Evolutionary conservation across 148 eudicot species (phyloP).

Genomic region (Chenopodium formosanum): DNA sequence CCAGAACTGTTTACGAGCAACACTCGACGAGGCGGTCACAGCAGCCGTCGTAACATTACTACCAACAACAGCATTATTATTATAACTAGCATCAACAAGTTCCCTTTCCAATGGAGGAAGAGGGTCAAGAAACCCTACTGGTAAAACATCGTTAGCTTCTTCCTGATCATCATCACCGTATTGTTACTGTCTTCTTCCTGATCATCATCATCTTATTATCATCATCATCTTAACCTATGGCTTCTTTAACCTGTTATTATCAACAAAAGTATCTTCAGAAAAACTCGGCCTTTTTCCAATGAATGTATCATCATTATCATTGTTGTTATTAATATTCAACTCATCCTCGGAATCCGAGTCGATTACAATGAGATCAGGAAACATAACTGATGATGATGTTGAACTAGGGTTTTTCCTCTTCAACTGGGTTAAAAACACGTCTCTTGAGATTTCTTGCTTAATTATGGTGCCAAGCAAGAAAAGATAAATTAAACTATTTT

Average conservation of each 20-base stretch:
- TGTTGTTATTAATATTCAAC: too few relatives aligned
- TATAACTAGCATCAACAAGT: background rate
- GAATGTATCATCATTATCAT: too few relatives aligned
- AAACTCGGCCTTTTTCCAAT: too few relatives aligned
- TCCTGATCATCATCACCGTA: background rate
- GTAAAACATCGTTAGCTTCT: background rate
- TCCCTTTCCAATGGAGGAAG: background rate
- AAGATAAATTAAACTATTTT: too few relatives aligned
- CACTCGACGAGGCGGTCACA: too few relatives aligned
- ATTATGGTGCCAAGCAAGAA: too few relatives aligned
- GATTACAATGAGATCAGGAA: background rate
- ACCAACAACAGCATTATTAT: background rate
- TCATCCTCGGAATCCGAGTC: background rate
- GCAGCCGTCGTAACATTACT: background rate
- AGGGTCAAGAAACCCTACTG: slow-evolving; percentile 23
- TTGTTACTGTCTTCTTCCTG: too few relatives aligned
- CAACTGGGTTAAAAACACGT: background rate
- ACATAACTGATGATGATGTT: background rate
- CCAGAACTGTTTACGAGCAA: slow-evolving; percentile 46
- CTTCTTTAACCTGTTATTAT: background rate
- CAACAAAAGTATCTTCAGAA: too few relatives aligned
- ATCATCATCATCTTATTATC: too few relatives aligned
- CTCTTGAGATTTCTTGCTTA: background rate
- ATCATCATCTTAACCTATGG: background rate
- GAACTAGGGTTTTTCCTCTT: slow-evolving; percentile 2